Evolutionary conservation across 1,284 basidiomycete genomes (phyloP).

Genomic region (Cutaneotrichosporon mucoides): DNA sequence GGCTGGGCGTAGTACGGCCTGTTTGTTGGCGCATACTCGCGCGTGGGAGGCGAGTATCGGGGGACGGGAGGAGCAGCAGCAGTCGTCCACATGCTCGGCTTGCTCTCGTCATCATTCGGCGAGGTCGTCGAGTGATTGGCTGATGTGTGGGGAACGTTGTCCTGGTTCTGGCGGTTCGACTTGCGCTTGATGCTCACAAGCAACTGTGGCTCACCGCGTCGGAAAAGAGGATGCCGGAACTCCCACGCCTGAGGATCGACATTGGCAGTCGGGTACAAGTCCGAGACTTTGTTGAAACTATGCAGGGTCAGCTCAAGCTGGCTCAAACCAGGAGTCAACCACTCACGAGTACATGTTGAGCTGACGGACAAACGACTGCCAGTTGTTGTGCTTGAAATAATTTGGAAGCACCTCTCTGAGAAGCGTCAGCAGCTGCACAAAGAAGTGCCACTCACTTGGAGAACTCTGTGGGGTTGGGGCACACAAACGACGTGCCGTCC

Average conservation of each 20-base stretch:
- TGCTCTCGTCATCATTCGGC: slow-evolving; percentile 35
- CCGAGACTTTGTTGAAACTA: slow-evolving; percentile 50
- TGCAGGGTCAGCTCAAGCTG: not conserved
- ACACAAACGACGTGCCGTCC: slow-evolving; percentile 49
- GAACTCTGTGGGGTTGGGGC: slow-evolving; percentile 50
- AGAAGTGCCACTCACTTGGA: slow-evolving; percentile 34
- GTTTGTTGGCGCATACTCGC: not conserved
- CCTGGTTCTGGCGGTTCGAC: slow-evolving; percentile 30
- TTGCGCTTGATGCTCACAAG: slow-evolving; percentile 49
- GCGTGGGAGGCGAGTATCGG: not conserved
- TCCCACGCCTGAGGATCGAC: slow-evolving; percentile 49
- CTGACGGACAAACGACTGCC: slow-evolving; percentile 51
- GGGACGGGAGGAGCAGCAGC: not conserved
- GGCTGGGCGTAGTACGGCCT: slow-evolving; percentile 6
- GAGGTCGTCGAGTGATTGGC: slow-evolving; percentile 11
- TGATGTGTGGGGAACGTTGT: slow-evolving; percentile 6
- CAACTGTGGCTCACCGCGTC: slow-evolving; percentile 46
- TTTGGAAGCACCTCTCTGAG: slow-evolving; percentile 46
- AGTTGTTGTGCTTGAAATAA: slow-evolving; percentile 53
- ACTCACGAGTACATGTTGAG: slow-evolving; percentile 51
- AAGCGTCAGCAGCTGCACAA: slow-evolving; percentile 1
- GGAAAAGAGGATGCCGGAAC: slow-evolving; percentile 50
- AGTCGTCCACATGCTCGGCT: slow-evolving; percentile 4
- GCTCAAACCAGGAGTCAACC: not conserved
- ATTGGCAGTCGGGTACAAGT: slow-evolving; percentile 41